Conservation (phyloP, 1,284 basidiomycete species). For the Heimioporus retisporus region DNA sequence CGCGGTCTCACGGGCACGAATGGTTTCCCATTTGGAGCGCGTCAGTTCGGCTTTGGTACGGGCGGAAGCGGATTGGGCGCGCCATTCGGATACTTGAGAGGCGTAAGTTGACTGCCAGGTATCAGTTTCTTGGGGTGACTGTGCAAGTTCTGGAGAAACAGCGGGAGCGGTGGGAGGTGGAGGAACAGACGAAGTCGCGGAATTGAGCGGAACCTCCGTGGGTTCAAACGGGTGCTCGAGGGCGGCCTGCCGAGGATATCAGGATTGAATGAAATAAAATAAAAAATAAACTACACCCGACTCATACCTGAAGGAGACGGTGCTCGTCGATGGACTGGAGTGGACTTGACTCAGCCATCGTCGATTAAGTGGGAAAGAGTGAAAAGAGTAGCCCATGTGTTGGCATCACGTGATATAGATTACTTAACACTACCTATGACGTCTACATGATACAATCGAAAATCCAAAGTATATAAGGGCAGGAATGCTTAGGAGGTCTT, state of each 20-base stretch:
- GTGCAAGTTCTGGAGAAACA: not conserved
- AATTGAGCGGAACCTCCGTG: slow-evolving; percentile 31
- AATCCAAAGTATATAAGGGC: too few relatives aligned
- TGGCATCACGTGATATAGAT: too few relatives aligned
- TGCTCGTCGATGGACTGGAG: slow-evolving; percentile 31
- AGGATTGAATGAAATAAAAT: not conserved
- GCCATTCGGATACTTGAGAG: slow-evolving; percentile 77
- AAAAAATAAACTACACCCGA: not conserved
- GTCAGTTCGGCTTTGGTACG: slow-evolving; percentile 81
- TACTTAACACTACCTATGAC: too few relatives aligned
- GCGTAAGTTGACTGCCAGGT: slow-evolving; percentile 76
- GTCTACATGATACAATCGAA: too few relatives aligned
- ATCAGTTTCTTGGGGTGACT: slow-evolving; percentile 37
- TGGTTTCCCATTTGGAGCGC: slow-evolving; percentile 77
- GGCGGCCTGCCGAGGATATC: slow-evolving; percentile 27
- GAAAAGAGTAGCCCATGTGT: too few relatives aligned
- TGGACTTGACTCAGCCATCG: slow-evolving; percentile 35
- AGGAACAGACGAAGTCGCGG: slow-evolving; percentile 4
- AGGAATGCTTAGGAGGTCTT: too few relatives aligned
- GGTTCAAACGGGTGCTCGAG: slow-evolving; percentile 40
- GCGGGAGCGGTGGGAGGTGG: slow-evolving; percentile 4
- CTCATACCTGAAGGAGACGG: slow-evolving; percentile 34
- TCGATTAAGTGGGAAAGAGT: slow-evolving; percentile 3
- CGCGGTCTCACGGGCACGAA: slow-evolving; percentile 40
- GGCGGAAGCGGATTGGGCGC: slow-evolving; percentile 76